These are phyloP conservation scores for Leptodontidium sp. DNA, from an alignment of 2,329 filamentous ascomycete species.

Conservation along the genomic window DNA sequence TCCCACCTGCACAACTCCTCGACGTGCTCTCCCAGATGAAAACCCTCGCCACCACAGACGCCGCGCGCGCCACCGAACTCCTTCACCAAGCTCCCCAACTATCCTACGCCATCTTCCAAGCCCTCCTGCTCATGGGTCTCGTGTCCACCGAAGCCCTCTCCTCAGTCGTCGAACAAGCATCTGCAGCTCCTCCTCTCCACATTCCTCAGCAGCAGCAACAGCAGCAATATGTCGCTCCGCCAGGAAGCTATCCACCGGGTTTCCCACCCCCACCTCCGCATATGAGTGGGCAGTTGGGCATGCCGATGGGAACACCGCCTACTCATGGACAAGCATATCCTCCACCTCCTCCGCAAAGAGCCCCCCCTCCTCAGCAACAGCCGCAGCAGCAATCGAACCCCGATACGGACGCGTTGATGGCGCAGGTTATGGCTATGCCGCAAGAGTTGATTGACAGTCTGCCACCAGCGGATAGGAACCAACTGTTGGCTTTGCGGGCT, in stretches of 20 bases:
- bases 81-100: constrained; percentile 91
- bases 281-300: constrained; percentile 48
- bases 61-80: constrained; percentile 83
- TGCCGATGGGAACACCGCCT: constrained; percentile 55
- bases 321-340: constrained; percentile 50
- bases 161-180: constrained; percentile 73
- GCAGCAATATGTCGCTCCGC: constrained; percentile 36
- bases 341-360: constrained; percentile 35
- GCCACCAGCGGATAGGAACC: constrained; percentile 75
- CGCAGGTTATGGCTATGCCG: constrained; percentile 82
- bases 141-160: constrained; percentile 86
- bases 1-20: constrained; percentile 88
- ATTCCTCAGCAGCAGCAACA: constrained; percentile 39
- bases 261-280: constrained; percentile 50
- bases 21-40: constrained; percentile 97
- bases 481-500: constrained; percentile 79
- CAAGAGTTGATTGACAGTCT: constrained; percentile 82
- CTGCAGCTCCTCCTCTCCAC: constrained; percentile 53
- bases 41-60: constrained; percentile 81
- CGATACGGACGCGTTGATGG: constrained; percentile 77
- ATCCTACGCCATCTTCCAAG: constrained; percentile 93
- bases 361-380: constrained; percentile 53
- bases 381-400: constrained; percentile 55
- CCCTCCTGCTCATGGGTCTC: constrained; percentile 89
- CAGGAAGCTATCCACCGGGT: constrained; percentile 48